A percentile compares a stretch with the other conserved stretches of the same genome.
These are phyloP conservation scores for Amanita molliuscula DNA, from an alignment of 768 basidiomycete species.

Conservation along the genomic window DNA sequence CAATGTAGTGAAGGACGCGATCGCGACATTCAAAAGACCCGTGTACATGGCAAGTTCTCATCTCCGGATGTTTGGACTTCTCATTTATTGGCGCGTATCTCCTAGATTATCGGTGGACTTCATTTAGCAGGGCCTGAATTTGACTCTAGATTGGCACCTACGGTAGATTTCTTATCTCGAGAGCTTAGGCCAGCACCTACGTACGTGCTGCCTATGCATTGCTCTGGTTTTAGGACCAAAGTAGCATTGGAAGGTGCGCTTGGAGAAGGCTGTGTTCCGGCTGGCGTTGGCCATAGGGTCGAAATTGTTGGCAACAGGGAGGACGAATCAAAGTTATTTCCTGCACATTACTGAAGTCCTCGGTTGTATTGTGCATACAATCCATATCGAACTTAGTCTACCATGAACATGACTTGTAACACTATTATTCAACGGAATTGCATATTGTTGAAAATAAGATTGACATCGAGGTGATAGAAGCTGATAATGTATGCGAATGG, in stretches of 20 bases:
- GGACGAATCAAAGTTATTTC: constrained; percentile 26
- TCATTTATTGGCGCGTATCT: neutral
- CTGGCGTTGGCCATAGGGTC: constrained; percentile 62
- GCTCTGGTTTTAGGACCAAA: constrained; percentile 72
- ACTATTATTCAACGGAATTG: neutral
- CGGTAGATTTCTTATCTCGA: constrained; percentile 61
- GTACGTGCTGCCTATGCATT: constrained; percentile 79
- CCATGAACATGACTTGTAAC: neutral
- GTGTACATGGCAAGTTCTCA: constrained; percentile 54
- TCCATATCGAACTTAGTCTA: neutral
- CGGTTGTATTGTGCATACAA: constrained; percentile 1
- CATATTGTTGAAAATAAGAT: neutral
- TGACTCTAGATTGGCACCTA: constrained; percentile 50
- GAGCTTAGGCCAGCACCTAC: constrained; percentile 50
- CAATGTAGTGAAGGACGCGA: constrained; percentile 69
- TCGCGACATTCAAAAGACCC: constrained; percentile 50
- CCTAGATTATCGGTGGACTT: constrained; percentile 67
- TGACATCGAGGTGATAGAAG: neutral
- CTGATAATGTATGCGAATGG: constrained; percentile 1
- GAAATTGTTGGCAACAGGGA: constrained; percentile 39
- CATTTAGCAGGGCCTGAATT: constrained; percentile 73
- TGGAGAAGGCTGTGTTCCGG: constrained; percentile 70
- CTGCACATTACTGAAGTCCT: constrained; percentile 17
- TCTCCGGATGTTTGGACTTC: neutral
- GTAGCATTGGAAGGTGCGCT: constrained; percentile 57